Percentiles rank a stretch among this genome's conserved stretches.
Evolutionary conservation across 768 basidiomycete species (phyloP).

Genomic region (Hypholoma fasciculare): DNA sequence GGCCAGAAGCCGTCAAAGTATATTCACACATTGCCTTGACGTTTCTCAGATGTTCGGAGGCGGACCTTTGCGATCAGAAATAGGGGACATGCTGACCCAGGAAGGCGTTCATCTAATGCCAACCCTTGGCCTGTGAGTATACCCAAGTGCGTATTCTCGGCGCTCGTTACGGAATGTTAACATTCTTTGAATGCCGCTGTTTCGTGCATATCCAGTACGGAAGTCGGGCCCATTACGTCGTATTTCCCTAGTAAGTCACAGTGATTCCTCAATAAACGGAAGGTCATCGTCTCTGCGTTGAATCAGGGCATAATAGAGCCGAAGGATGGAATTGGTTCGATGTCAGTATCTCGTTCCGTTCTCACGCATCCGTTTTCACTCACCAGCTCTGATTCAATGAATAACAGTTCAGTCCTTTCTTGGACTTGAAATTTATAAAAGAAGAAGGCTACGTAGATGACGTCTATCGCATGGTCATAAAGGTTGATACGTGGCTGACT

Average conservation of each 20-base stretch:
- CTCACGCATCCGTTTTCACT: too few relatives aligned
- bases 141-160: too few relatives aligned
- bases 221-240: neutral
- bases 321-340: conserved; percentile 3
- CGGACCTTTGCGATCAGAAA: neutral
- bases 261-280: neutral
- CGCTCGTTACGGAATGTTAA: neutral
- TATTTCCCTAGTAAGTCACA: neutral
- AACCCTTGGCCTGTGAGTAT: conserved; percentile 1
- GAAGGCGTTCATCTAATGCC: conserved; percentile 3
- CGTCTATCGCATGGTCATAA: conserved; percentile 1
- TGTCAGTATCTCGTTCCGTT: neutral
- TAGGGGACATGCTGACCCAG: neutral
- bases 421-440: conserved; percentile 1
- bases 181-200: too few relatives aligned
- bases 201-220: neutral
- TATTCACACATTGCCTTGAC: neutral
- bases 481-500: neutral
- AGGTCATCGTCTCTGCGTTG: neutral
- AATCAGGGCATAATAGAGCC: neutral
- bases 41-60: conserved; percentile 3
- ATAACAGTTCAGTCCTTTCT: neutral
- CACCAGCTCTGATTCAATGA: too few relatives aligned
- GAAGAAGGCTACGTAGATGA: neutral
- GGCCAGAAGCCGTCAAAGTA: too few relatives aligned